A percentile compares a stretch with the other conserved stretches of the same genome.
These are phyloP conservation scores for Gamsiella multidivaricata DNA, from an alignment of 192 early-diverging fungal genomes.

Conservation along the genomic window DNA sequence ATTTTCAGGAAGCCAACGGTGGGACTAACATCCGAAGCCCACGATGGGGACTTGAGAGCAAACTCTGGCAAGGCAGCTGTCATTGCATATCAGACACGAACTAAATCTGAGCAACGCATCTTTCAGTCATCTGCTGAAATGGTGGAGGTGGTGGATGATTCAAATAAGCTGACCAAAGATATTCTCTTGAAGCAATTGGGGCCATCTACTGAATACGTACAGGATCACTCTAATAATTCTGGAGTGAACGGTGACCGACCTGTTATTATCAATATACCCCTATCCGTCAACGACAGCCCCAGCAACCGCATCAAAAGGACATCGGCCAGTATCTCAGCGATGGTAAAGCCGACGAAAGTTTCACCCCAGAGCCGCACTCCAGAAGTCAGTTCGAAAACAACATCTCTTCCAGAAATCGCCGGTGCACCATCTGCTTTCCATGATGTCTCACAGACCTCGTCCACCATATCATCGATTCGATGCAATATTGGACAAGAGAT, in stretches of 20 bases:
- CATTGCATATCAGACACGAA: not conserved
- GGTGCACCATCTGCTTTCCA: too few relatives aligned
- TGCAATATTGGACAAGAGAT: not conserved
- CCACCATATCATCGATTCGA: too few relatives aligned
- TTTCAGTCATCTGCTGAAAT: not conserved
- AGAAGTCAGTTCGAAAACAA: too few relatives aligned
- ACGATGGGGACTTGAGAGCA: too few relatives aligned
- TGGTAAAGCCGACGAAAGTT: too few relatives aligned
- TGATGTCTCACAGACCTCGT: too few relatives aligned
- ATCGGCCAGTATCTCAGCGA: constrained; percentile 3
- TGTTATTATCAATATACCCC: not conserved
- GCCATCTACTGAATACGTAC: not conserved
- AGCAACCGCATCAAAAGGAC: constrained; percentile 20
- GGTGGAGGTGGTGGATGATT: not conserved
- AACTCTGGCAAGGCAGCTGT: too few relatives aligned
- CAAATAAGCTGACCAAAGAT: not conserved
- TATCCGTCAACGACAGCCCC: not conserved
- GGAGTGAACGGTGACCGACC: not conserved
- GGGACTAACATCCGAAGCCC: not conserved
- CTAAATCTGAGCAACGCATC: not conserved
- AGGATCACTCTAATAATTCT: not conserved
- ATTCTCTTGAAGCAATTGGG: too few relatives aligned
- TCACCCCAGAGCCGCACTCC: too few relatives aligned
- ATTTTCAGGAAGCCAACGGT: constrained; percentile 21
- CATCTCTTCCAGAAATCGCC: too few relatives aligned